A percentile compares a stretch with the other conserved stretches of the same genome.
Evolutionary conservation across 1,284 basidiomycete species (phyloP).

Genomic region (Naganishia albida): DNA sequence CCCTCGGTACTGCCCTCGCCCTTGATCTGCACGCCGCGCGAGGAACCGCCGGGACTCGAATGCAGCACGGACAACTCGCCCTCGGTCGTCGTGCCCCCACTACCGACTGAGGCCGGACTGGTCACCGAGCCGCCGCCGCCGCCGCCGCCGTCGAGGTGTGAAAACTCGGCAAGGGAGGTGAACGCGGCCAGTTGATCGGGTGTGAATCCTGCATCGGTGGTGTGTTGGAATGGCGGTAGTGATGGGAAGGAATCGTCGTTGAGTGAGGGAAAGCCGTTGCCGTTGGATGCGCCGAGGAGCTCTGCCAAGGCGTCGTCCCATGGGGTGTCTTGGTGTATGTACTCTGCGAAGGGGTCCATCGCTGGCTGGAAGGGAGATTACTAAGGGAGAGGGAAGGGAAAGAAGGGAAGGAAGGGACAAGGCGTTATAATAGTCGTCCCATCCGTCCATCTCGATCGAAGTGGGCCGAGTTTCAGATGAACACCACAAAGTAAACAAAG

Average conservation of each 20-base stretch:
- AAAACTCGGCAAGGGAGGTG: background rate
- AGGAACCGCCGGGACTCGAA: background rate
- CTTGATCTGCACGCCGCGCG: background rate
- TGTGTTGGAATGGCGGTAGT: too few relatives aligned
- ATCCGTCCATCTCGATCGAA: too few relatives aligned
- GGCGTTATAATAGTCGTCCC: background rate
- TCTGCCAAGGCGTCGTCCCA: constrained; percentile 13
- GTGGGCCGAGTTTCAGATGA: too few relatives aligned
- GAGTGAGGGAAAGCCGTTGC: too few relatives aligned
- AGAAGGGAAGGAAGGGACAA: too few relatives aligned
- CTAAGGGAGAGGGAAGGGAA: too few relatives aligned
- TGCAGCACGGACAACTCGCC: background rate
- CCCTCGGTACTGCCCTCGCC: background rate
- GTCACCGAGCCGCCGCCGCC: background rate
- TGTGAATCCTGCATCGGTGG: background rate
- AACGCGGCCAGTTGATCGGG: background rate
- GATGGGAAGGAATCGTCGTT: too few relatives aligned
- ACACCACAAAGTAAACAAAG: too few relatives aligned
- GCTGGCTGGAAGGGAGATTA: background rate
- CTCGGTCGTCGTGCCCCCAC: background rate
- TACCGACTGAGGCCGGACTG: background rate
- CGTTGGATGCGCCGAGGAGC: background rate
- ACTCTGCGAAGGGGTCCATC: constrained; percentile 17
- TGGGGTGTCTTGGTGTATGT: constrained; percentile 4
- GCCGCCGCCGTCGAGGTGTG: background rate